Base-by-base conservation (phyloP, 106 monocot genomes). In the Dioscorea alata region DNA sequence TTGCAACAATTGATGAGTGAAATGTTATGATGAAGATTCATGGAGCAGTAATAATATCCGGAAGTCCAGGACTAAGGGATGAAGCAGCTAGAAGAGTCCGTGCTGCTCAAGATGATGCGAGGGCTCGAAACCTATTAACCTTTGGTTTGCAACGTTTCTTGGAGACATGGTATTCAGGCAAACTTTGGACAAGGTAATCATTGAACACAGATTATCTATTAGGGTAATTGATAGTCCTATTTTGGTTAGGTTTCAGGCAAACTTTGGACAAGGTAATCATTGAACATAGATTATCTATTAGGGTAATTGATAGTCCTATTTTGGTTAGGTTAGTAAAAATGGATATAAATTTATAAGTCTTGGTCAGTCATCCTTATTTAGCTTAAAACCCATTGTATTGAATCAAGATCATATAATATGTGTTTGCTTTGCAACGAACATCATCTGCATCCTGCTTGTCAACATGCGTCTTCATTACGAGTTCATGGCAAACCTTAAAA, bases 31-130 rank as follows among this genome's bases (percentile, higher is more conserved):
- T 50, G 48, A 59, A 96, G 96, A 75, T 96, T 53, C 59, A 82
- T 65, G 91, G 89, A 83, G 78, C 85, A 64, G 82, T 92, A 69
- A 70, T 89, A 59, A 76, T 96, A 79, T 96, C 96, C 16, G 96
- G 96, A 81, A 92, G 92, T 74, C 96, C 96, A 18, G 96, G 96
- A 66, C 60, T 96, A 61, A 86, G 75, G 61, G 75, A 86, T 76
- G 72, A 86, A 71, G 31, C 79, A 54, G 33, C 66, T 42, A 88
- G 73, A 82, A 84, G 50, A 76, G 32, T 70, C 33, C 88, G 89
- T 78, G 24, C 32, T 33, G 74, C 73, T 35, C 83, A 85, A 48
- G 96, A 96, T 82, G 84, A 86, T 53, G 80, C 84, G 49, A 91
- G 71, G 78, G 86, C 96, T 73, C 34, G 28, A 10, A 84, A 84